Percentiles rank a stretch among this genome's conserved stretches.
Evolutionary conservation across 1,284 basidiomycete genomes (phyloP).

Genomic region (Ustanciosporium gigantosporum): DNA sequence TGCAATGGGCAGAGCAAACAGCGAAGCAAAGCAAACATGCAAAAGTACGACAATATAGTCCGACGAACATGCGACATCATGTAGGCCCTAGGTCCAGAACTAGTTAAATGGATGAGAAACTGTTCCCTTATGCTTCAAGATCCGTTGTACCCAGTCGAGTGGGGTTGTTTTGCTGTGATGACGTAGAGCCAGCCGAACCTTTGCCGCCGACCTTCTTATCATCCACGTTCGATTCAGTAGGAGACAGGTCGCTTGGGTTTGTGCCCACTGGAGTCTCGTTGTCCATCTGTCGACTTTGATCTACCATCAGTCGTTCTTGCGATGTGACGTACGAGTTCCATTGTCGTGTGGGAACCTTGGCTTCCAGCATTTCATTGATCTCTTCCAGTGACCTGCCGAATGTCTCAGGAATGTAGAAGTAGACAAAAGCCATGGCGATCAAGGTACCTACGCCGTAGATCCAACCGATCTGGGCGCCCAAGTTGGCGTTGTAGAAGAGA

Average conservation of each 20-base stretch:
- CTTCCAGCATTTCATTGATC: conserved; percentile 55
- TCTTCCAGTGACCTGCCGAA: conserved; percentile 49
- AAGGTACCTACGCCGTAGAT: conserved; percentile 61
- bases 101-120: no score
- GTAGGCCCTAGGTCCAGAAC: no score
- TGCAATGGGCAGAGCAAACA: no score
- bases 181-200: neutral
- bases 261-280: conserved; percentile 12
- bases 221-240: conserved; percentile 8
- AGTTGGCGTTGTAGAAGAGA: conserved; percentile 57
- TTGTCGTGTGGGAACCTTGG: conserved; percentile 38
- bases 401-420: conserved; percentile 62
- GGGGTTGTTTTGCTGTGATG: conserved; percentile 14
- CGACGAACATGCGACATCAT: no score
- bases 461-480: conserved; percentile 62
- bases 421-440: conserved; percentile 62
- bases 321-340: conserved; percentile 43
- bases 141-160: conserved; percentile 24
- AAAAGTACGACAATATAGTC: no score
- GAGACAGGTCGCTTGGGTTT: conserved; percentile 16
- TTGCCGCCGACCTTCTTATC: conserved; percentile 28
- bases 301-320: conserved; percentile 23
- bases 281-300: conserved; percentile 23
- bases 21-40: no score
- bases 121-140: conserved; percentile 14